Evolutionary conservation across 352 stramenopile species (phyloP).

Genomic region (Phytophthora sp.): DNA sequence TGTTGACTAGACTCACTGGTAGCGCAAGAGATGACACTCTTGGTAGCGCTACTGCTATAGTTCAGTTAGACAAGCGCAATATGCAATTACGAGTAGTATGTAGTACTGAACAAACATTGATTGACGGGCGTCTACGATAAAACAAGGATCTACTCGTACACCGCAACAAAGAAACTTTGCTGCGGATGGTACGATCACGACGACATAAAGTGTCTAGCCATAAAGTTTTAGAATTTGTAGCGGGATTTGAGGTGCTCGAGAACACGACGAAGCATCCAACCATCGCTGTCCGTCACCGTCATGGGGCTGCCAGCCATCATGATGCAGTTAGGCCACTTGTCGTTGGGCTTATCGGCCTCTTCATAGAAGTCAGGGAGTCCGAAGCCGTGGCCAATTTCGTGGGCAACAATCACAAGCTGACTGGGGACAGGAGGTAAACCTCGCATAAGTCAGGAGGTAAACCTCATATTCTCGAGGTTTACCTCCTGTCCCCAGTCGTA

Average conservation of each 20-base stretch:
- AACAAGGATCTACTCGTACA: not conserved
- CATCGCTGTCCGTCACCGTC: conserved; percentile 19
- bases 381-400: conserved; percentile 41
- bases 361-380: conserved; percentile 17
- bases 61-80: too few species aligned
- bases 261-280: conserved; percentile 26
- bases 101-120: too few species aligned
- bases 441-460: not conserved
- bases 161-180: not conserved
- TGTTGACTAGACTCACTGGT: too few species aligned
- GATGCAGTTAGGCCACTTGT: conserved; percentile 8
- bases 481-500: too few species aligned
- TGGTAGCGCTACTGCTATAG: too few species aligned
- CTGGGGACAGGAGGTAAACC: not conserved
- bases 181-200: not conserved
- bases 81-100: too few species aligned
- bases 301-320: conserved; percentile 22
- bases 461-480: conserved; percentile 24
- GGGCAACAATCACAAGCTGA: conserved; percentile 30
- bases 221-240: conserved; percentile 18
- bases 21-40: too few species aligned
- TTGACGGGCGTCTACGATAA: too few species aligned
- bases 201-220: not conserved
- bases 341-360: not conserved
- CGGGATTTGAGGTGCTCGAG: conserved; percentile 16